Evolutionary conservation across 352 stramenopile genomes (phyloP).

Genomic region (Phytophthora crassamura): DNA sequence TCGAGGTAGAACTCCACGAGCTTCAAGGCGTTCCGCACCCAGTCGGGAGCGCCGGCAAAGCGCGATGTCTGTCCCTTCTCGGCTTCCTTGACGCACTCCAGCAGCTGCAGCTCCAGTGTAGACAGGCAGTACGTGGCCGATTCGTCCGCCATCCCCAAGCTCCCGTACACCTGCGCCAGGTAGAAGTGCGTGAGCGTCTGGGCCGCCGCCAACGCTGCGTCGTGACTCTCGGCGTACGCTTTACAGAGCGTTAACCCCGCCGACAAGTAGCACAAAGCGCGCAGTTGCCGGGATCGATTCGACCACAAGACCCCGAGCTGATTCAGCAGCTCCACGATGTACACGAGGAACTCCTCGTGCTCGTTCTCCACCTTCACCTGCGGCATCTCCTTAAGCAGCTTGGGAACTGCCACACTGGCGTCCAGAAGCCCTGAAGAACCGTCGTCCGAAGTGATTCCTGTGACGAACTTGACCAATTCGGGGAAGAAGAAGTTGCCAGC

Average conservation of each 20-base stretch:
- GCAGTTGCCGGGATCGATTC: slow-evolving; percentile 50
- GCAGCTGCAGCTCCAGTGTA: slow-evolving; percentile 72
- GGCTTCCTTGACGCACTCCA: slow-evolving; percentile 12
- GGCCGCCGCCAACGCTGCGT: slow-evolving; percentile 18
- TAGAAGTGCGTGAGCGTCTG: slow-evolving; percentile 75
- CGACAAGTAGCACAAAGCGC: slow-evolving; percentile 68
- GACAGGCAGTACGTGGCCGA: slow-evolving; percentile 67
- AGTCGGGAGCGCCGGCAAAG: slow-evolving; percentile 50
- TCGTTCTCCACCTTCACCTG: slow-evolving; percentile 18
- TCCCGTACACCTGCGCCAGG: slow-evolving; percentile 72
- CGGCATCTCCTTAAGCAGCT: slow-evolving; percentile 29
- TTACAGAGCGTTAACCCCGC: slow-evolving; percentile 40
- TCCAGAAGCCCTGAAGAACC: slow-evolving; percentile 9
- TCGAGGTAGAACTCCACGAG: slow-evolving; percentile 73
- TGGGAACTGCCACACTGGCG: neutral
- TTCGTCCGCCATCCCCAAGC: slow-evolving; percentile 50
- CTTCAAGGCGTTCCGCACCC: slow-evolving; percentile 61
- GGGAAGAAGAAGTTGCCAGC: slow-evolving; percentile 51
- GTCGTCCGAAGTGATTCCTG: slow-evolving; percentile 24
- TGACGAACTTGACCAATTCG: slow-evolving; percentile 43
- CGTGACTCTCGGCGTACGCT: slow-evolving; percentile 1
- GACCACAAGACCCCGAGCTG: slow-evolving; percentile 77
- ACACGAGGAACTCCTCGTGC: slow-evolving; percentile 23
- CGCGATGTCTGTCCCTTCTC: neutral
- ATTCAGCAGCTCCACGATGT: slow-evolving; percentile 55